A percentile compares a stretch with the other conserved stretches of the same genome.
Conservation (phyloP, 148 eudicot genomes). For the Agrostemma githago region DNA sequence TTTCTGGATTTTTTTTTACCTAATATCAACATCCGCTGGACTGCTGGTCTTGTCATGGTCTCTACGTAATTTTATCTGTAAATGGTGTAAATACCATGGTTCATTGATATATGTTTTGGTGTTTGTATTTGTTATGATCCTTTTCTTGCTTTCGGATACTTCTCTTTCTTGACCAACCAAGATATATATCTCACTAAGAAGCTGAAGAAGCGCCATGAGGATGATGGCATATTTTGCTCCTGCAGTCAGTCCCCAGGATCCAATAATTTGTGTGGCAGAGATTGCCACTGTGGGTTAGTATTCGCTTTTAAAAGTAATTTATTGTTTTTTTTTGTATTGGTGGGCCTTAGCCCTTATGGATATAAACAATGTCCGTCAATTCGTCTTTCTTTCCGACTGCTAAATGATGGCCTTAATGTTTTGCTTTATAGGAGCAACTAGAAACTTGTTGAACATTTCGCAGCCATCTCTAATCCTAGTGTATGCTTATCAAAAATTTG, state of each 20-base stretch:
- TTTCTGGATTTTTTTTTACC: too few species aligned
- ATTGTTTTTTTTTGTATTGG: neutral
- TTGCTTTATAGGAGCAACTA: neutral
- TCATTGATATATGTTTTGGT: neutral
- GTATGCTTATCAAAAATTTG: neutral
- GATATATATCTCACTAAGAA: constrained; percentile 87
- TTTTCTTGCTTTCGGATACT: neutral
- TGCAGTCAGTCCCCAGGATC: constrained; percentile 69
- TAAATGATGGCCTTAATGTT: neutral
- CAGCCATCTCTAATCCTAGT: neutral
- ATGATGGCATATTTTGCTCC: constrained; percentile 96
- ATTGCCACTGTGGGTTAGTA: constrained; percentile 95
- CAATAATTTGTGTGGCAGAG: constrained; percentile 67
- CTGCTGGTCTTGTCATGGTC: neutral
- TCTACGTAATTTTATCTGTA: neutral
- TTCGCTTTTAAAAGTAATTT: neutral
- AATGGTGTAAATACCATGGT: neutral
- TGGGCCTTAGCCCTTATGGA: neutral
- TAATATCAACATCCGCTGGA: neutral
- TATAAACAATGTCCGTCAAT: neutral
- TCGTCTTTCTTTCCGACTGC: neutral
- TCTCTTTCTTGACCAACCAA: constrained; percentile 44
- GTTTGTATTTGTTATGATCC: neutral
- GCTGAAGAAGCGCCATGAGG: constrained; percentile 74
- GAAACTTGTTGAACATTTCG: neutral